A percentile compares a stretch with the other conserved stretches of the same genome.
Evolutionary conservation across 2,329 filamentous ascomycete genomes (phyloP).

Genomic region (Fusarium tjaetaba): DNA sequence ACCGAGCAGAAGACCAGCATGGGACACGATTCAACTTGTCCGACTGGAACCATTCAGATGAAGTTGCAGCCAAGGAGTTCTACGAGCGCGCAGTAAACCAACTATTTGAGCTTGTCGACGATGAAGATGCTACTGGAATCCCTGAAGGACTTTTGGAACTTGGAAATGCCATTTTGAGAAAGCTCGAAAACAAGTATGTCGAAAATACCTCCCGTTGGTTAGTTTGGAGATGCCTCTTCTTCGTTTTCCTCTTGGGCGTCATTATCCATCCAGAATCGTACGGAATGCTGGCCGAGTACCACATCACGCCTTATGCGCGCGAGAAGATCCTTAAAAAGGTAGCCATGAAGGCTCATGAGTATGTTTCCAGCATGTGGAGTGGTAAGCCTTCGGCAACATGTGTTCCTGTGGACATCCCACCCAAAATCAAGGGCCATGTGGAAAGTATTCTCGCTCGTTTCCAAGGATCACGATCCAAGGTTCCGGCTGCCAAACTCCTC

Average conservation of each 20-base stretch:
- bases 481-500: conserved; percentile 67
- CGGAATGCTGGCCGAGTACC: conserved; percentile 84
- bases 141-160: conserved; percentile 87
- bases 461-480: conserved; percentile 60
- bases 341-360: conserved; percentile 79
- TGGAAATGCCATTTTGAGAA: conserved; percentile 82
- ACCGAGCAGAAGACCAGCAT: conserved; percentile 83
- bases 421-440: conserved; percentile 73
- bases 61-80: conserved; percentile 86
- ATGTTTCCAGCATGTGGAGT: conserved; percentile 82
- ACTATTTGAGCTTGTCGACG: conserved; percentile 87
- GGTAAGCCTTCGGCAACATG: conserved; percentile 68
- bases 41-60: conserved; percentile 80
- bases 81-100: conserved; percentile 83
- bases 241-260: conserved; percentile 83
- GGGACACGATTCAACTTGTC: conserved; percentile 76
- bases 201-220: conserved; percentile 84
- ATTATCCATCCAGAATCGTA: conserved; percentile 89
- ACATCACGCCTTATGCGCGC: conserved; percentile 89
- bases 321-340: conserved; percentile 85
- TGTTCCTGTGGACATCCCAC: conserved; percentile 59
- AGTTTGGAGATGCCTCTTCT: conserved; percentile 91
- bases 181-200: conserved; percentile 76
- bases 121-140: conserved; percentile 84
- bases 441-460: conserved; percentile 77